Conservation (phyloP, 768 basidiomycete genomes). For the Hygrophorus pudorinus region DNA sequence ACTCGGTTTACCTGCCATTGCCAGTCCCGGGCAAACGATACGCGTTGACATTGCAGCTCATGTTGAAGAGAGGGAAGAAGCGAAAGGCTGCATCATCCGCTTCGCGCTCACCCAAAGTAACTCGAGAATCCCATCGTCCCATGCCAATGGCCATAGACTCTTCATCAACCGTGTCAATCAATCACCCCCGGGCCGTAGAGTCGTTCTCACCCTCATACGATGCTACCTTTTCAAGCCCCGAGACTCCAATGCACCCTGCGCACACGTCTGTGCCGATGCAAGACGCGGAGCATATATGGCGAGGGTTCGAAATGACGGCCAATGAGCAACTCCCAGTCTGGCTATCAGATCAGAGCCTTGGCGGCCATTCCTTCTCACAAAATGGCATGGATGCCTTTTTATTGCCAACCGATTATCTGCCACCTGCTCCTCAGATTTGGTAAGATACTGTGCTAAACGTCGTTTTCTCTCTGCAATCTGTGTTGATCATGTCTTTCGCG, state of each 20-base stretch:
- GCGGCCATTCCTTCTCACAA: conserved; percentile 65
- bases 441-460: conserved; percentile 17
- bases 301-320: conserved; percentile 61
- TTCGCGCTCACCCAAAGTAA: conserved; percentile 51
- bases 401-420: conserved; percentile 64
- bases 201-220: conserved; percentile 50
- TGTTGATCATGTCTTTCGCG: background rate
- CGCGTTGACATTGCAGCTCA: conserved; percentile 79
- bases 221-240: conserved; percentile 9
- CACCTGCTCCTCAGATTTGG: conserved; percentile 69
- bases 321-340: conserved; percentile 76
- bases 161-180: conserved; percentile 19
- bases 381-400: conserved; percentile 83
- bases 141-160: conserved; percentile 38
- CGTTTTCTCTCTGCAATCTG: background rate
- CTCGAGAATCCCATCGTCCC: conserved; percentile 45
- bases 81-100: conserved; percentile 40
- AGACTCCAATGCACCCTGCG: conserved; percentile 9
- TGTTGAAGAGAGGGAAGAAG: conserved; percentile 71
- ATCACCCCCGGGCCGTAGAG: conserved; percentile 34
- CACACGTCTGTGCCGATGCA: conserved; percentile 13
- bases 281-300: conserved; percentile 64
- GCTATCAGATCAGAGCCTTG: conserved; percentile 78
- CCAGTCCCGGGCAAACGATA: conserved; percentile 90
- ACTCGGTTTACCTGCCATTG: conserved; percentile 6